A percentile compares a stretch with the other conserved stretches of the same genome.
These are phyloP conservation scores for Picochlorum sp. DNA, from an alignment of 139 green algal species.

Conservation along the genomic window DNA sequence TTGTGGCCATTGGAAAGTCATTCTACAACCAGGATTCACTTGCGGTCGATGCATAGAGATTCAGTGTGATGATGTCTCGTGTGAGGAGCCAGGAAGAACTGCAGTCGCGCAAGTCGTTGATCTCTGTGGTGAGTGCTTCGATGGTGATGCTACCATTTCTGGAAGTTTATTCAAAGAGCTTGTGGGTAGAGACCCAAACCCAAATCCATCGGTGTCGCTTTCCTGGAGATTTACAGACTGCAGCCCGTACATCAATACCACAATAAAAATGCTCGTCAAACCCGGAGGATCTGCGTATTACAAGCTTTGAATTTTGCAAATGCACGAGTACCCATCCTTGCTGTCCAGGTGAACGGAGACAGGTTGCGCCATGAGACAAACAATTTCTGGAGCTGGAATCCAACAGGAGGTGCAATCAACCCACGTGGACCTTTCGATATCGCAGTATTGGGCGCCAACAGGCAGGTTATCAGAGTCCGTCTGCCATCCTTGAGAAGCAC, in stretches of 20 bases:
- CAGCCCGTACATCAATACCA: constrained; percentile 14
- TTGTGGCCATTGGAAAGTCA: constrained; percentile 18
- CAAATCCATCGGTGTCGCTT: constrained; percentile 9
- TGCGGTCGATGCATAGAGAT: constrained; percentile 26
- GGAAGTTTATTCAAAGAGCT: constrained; percentile 22
- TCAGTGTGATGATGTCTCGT: constrained; percentile 26
- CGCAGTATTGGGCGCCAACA: constrained; percentile 8
- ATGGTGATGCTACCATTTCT: constrained; percentile 8
- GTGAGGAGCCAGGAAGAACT: constrained; percentile 3
- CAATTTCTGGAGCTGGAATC: constrained; percentile 18
- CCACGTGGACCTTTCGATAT: constrained; percentile 6
- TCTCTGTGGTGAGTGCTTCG: constrained; percentile 27
- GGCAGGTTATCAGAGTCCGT: constrained; percentile 6
- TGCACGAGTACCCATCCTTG: constrained; percentile 15
- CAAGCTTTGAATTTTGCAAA: constrained; percentile 32
- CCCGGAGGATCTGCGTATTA: constrained; percentile 23
- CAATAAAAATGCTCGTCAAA: constrained; percentile 36
- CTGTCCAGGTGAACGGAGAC: constrained; percentile 22
- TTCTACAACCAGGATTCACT: constrained; percentile 14
- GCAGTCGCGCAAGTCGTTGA: constrained; percentile 24
- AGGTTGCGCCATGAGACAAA: constrained; percentile 9
- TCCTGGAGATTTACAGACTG: constrained; percentile 24
- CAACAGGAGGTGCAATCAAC: not conserved
- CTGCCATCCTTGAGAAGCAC: constrained; percentile 7
- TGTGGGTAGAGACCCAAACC: not conserved